Evolutionary conservation across 768 basidiomycete species (phyloP).

Genomic region (Lentinula sp.): DNA sequence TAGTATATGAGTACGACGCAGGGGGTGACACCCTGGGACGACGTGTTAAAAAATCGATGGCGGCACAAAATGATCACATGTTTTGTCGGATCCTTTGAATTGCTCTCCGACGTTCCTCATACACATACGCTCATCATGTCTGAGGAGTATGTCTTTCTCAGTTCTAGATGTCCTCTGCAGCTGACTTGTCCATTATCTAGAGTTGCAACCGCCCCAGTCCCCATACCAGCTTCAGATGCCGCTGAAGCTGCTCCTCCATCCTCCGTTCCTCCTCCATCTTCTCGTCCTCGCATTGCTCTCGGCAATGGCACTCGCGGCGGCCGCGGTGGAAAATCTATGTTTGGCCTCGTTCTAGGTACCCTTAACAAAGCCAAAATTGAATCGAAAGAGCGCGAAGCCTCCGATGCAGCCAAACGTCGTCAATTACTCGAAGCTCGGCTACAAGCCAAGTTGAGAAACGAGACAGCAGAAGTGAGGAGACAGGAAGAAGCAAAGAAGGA

Average conservation of each 20-base stretch:
- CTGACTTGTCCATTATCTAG: neutral
- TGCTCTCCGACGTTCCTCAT: neutral
- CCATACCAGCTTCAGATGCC: neutral
- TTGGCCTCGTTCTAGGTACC: conserved; percentile 77
- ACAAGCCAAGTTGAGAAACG: conserved; percentile 78
- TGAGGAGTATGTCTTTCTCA: neutral
- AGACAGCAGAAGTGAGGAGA: conserved; percentile 80
- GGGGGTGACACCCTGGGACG: too few species aligned
- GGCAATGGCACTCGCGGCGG: conserved; percentile 40
- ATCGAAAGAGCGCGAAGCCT: conserved; percentile 79
- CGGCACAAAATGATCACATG: neutral
- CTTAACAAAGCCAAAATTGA: conserved; percentile 85
- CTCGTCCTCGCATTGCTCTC: neutral
- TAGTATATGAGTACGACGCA: too few species aligned
- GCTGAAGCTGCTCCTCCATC: neutral
- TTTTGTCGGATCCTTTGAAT: neutral
- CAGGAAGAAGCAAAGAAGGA: conserved; percentile 85
- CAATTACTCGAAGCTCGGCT: conserved; percentile 80
- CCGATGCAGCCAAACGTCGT: conserved; percentile 83
- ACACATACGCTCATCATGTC: neutral
- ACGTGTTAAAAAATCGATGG: neutral
- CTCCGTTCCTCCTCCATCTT: neutral
- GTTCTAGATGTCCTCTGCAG: neutral
- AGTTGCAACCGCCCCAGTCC: neutral
- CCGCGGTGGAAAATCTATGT: conserved; percentile 85